phyloP scores from a whole-genome alignment of 176 grass and related monocot species.

The Aegilops speltoides region DNA sequence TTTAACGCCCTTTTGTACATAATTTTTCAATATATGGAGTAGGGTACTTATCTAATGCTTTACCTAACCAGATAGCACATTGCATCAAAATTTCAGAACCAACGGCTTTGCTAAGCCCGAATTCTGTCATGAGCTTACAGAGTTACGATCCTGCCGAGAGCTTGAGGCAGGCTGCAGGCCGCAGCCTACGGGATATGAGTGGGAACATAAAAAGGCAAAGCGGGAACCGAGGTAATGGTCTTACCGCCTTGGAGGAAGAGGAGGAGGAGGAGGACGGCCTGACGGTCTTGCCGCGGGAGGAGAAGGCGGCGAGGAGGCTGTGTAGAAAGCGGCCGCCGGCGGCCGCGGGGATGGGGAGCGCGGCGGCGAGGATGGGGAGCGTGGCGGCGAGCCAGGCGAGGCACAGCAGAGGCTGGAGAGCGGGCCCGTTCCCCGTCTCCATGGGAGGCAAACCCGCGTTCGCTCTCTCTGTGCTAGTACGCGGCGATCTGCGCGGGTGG shows the following conservation, averaged over 20 bases:
- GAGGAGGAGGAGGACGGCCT: constrained; percentile 32
- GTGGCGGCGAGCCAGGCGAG: constrained; percentile 49
- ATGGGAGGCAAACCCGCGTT: not conserved
- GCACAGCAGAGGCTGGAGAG: constrained; percentile 40
- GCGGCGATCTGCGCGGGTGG: not conserved
- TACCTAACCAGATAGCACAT: not conserved
- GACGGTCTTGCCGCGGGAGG: constrained; percentile 49
- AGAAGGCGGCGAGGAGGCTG: constrained; percentile 36
- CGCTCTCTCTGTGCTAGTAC: no score
- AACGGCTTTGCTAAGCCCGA: not conserved
- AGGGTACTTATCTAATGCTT: not conserved
- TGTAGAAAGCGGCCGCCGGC: constrained; percentile 35
- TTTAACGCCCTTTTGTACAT: not conserved
- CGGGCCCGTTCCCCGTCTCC: constrained; percentile 22
- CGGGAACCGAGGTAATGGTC: not conserved
- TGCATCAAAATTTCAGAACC: not conserved
- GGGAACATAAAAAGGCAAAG: not conserved
- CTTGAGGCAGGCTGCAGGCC: no score
- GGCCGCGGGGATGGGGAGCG: constrained; percentile 44
- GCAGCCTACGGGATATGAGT: not conserved
- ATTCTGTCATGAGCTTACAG: not conserved
- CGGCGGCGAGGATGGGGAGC: constrained; percentile 44
- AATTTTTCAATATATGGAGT: not conserved
- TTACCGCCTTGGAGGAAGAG: constrained; percentile 42
- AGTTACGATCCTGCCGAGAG: not conserved